phyloP scores from a whole-genome alignment of 495 filamentous ascomycete genomes.

The Xylaria intraflava region DNA sequence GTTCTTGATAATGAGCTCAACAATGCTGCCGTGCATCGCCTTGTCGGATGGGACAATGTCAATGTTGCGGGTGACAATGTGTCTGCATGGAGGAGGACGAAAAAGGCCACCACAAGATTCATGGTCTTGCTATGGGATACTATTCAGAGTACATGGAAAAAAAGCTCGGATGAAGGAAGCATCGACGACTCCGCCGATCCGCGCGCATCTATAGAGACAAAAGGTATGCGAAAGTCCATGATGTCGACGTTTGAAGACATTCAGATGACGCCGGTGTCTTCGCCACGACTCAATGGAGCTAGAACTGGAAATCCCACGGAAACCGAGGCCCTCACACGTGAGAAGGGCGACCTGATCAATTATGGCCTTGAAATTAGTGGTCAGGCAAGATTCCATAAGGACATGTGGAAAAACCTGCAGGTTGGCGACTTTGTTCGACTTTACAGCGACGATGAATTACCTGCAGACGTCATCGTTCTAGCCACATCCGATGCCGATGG shows the following conservation, averaged over 20 bases:
- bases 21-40: slow-evolving; percentile 87
- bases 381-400: slow-evolving; percentile 73
- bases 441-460: slow-evolving; percentile 93
- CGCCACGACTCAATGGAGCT: slow-evolving; percentile 48
- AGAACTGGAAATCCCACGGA: slow-evolving; percentile 55
- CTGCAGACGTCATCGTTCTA: slow-evolving; percentile 91
- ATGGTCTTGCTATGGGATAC: slow-evolving; percentile 52
- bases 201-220: slow-evolving; percentile 62
- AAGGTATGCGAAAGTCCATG: slow-evolving; percentile 53
- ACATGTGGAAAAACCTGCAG: slow-evolving; percentile 91
- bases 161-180: slow-evolving; percentile 23
- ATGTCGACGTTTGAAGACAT: slow-evolving; percentile 54
- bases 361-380: slow-evolving; percentile 34
- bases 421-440: slow-evolving; percentile 96
- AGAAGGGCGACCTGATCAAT: slow-evolving; percentile 46
- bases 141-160: slow-evolving; percentile 37
- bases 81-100: slow-evolving; percentile 78
- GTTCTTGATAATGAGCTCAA: slow-evolving; percentile 91
- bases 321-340: slow-evolving; percentile 44
- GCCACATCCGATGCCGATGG: slow-evolving; percentile 93
- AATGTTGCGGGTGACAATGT: slow-evolving; percentile 85
- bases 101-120: slow-evolving; percentile 74
- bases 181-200: slow-evolving; percentile 28
- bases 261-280: slow-evolving; percentile 93
- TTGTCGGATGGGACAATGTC: slow-evolving; percentile 86